phyloP scores from a whole-genome alignment of 371 early-diverging fungal genomes.

The Mortierella sp. region DNA sequence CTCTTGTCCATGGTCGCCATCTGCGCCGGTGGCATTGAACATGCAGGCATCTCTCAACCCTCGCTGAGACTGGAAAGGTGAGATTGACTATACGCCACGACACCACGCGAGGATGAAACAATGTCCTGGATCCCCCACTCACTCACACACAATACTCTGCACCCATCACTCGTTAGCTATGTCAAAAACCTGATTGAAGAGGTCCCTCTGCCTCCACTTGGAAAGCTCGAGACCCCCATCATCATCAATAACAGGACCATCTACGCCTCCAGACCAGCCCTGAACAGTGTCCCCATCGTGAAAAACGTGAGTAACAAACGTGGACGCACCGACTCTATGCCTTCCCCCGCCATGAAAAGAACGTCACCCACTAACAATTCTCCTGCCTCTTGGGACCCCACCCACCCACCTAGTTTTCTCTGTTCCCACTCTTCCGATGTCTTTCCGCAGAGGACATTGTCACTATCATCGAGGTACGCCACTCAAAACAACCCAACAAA shows the following conservation, averaged over 20 bases:
- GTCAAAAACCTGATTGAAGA: constrained; percentile 79
- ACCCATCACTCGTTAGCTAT: constrained; percentile 42
- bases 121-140: too few relatives aligned
- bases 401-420: constrained; percentile 69
- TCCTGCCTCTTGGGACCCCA: too few relatives aligned
- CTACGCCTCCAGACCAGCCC: constrained; percentile 79
- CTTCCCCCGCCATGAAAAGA: too few relatives aligned
- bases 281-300: constrained; percentile 79
- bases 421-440: constrained; percentile 80
- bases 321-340: too few relatives aligned
- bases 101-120: too few relatives aligned
- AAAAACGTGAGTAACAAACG: too few relatives aligned
- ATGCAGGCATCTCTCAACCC: constrained; percentile 53
- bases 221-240: constrained; percentile 79
- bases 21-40: constrained; percentile 67
- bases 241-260: constrained; percentile 70
- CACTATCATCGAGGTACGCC: constrained; percentile 72
- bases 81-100: too few relatives aligned
- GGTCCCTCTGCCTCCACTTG: constrained; percentile 84
- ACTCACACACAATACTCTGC: too few relatives aligned
- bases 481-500: too few relatives aligned
- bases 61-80: constrained; percentile 65
- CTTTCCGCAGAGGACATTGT: constrained; percentile 77
- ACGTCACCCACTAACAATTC: too few relatives aligned
- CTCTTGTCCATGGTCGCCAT: constrained; percentile 69